Evolutionary conservation across 768 basidiomycete genomes (phyloP).

Genomic region (Cystofilobasidium ferigula): DNA sequence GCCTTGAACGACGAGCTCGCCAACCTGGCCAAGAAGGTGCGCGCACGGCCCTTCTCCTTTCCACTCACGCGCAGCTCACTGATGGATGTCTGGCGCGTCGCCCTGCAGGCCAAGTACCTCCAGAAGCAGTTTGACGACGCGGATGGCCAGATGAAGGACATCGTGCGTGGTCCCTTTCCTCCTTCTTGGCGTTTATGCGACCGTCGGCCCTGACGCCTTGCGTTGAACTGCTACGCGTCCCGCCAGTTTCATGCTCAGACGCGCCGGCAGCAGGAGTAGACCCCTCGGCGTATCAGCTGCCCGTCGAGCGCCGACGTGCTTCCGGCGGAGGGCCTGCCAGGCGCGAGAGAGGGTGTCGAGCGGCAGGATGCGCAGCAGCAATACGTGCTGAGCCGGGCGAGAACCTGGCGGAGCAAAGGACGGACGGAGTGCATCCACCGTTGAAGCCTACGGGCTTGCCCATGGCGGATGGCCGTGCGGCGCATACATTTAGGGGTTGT

Average conservation of each 20-base stretch:
- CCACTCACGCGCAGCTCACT: neutral
- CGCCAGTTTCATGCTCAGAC: slow-evolving; percentile 6
- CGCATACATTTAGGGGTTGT: too few species aligned
- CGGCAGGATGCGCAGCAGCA: too few species aligned
- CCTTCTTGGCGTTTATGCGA: neutral
- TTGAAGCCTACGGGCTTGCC: too few species aligned
- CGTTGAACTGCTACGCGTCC: too few species aligned
- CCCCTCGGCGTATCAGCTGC: too few species aligned
- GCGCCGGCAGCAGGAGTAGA: neutral
- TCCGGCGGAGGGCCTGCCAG: too few species aligned
- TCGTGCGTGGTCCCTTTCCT: slow-evolving; percentile 23
- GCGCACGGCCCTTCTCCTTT: slow-evolving; percentile 14
- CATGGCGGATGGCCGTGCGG: too few species aligned
- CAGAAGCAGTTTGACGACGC: slow-evolving; percentile 98
- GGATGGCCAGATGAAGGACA: slow-evolving; percentile 85
- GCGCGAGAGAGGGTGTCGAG: too few species aligned
- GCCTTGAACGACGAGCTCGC: slow-evolving; percentile 71
- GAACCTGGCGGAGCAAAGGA: too few species aligned
- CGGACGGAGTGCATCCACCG: too few species aligned
- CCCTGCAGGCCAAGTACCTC: slow-evolving; percentile 62
- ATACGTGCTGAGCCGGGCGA: too few species aligned
- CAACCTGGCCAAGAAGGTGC: slow-evolving; percentile 74
- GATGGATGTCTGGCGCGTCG: neutral
- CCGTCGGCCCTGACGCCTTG: neutral
- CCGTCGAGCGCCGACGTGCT: too few species aligned